Conservation (phyloP, 805 yeast species). For the Saturnispora serradocipensis region DNA sequence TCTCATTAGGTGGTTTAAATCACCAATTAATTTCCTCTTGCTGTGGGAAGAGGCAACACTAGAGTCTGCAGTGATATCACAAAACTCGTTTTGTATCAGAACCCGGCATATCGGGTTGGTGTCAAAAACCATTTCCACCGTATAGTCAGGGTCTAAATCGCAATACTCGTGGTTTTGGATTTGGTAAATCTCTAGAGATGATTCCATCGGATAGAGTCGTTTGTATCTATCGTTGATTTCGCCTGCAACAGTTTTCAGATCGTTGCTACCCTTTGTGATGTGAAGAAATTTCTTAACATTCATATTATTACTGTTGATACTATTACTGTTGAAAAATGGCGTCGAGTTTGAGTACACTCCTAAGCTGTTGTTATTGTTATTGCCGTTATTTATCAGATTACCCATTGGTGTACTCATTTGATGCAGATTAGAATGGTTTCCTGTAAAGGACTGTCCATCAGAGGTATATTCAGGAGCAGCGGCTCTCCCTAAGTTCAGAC, state of each 20-base stretch:
- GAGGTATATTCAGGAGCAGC: neutral
- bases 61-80: neutral
- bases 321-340: conserved; percentile 1
- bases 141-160: conserved; percentile 73
- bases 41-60: conserved; percentile 8
- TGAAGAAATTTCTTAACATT: conserved; percentile 47
- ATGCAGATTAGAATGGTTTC: conserved; percentile 11
- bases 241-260: conserved; percentile 39
- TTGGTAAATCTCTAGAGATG: conserved; percentile 43
- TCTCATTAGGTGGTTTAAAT: conserved; percentile 23
- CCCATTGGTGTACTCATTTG: conserved; percentile 23
- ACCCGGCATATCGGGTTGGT: conserved; percentile 39
- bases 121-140: conserved; percentile 55
- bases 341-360: conserved; percentile 12
- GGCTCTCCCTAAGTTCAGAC: neutral
- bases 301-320: neutral
- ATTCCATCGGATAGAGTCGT: conserved; percentile 58
- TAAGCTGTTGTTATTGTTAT: neutral
- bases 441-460: neutral
- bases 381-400: conserved; percentile 4
- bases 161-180: conserved; percentile 61
- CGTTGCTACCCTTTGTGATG: conserved; percentile 41
- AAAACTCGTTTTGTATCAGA: conserved; percentile 33
- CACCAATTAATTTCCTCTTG: conserved; percentile 19
- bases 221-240: conserved; percentile 49